Evolutionary conservation across 2,329 filamentous ascomycete genomes (phyloP), one percentile per base, ranked within the genome.

Genomic region (Fusarium sp.): DNA sequence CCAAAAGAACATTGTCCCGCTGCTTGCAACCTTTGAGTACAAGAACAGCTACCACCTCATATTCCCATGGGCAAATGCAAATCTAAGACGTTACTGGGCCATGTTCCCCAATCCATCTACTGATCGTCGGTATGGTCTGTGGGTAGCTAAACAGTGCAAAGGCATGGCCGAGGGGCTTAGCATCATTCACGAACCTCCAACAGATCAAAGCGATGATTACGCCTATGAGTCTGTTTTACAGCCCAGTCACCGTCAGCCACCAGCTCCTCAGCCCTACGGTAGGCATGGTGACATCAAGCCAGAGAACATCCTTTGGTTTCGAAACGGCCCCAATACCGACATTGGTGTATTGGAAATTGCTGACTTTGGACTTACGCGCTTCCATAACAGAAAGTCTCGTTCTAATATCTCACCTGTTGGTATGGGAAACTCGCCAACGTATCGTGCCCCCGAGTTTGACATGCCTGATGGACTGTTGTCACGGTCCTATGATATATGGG

Each of bases 261-360:
- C 38, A 6, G 26, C 21, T 3, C 28, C 12, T 4, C 31, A 46
- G 8, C 35, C 39, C 12, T 55, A 46, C 18, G 31, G 41, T 12
- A 35, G 41, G 24, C 41, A 55, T n/a, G 41, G 41, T 5, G 41
- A 55, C 21, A 46, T 39, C 9, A 55, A 55, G 11, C 41, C n/a
- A 37, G 52, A 55, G 41, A 55, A 55, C 15, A 55, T 55, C 8
- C 52, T 55, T 21, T 55, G 41, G 52, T 55, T 55, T n/a, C 8
- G 23, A 6, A 55, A 55, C 23, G 41, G 39, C 12, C 41, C 29
- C 12, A 55, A 55, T n/a, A 46, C 52, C 28, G 31, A 55, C 5
- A 55, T 46, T 13, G 41, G 31, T 6, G 29, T 46, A n/a, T 46
- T 46, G 23, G 29, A 55, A 41, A 55, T 55, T n/a, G 52, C 52